Base-by-base conservation (phyloP, 139 green algal species). In the Marvania coccoides region DNA sequence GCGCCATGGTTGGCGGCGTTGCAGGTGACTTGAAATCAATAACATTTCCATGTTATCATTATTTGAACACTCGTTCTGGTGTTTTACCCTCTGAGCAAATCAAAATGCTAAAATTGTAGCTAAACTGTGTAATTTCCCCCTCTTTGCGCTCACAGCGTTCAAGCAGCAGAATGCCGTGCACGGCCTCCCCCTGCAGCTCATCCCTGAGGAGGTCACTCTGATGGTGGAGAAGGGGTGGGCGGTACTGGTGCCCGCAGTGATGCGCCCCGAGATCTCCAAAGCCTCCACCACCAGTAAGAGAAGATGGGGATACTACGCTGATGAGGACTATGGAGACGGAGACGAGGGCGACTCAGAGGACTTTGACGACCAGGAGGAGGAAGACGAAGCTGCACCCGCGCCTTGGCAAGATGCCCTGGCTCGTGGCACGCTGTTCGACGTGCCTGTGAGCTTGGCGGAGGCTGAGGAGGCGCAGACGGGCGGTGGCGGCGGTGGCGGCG, bases 121-220 rank as follows among this genome's bases (percentile, higher is more conserved):
- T 51, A 28, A 51, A 19, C 42, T 51, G 42, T 51, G 42, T 53
- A 23, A n/a, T 61, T 26, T 13, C 38, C 39, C 10, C 12, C 33
- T 4, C 40, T 6, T 8, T 9, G 2, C 31, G 26, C 2, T 26
- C 66, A 42, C 79, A 85, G 79, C 61, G 3, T 86, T 78, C 55
- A 83, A 86, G 54, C 67, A 77, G 59, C 79, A 86, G 47, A 83
- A 86, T 31, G 53, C 60, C 10, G 62, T 86, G 28, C 51, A 58
- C n/a, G 80, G 80, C 7, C 63, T 86, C 40, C 80, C 80, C 0
- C 51, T 86, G 51, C 40, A 81, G 65, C 67, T 86, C 2, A 56
- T 29, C 7, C 42, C 65, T 10, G 78, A 82, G 29, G 80, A 86
- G 28, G 70, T 84, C 1, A 69, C 68, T 1, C 60, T 81, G 14